These are phyloP conservation scores for Bretziella fagacearum DNA, from an alignment of 2,329 filamentous ascomycete genomes.

Conservation along the genomic window DNA sequence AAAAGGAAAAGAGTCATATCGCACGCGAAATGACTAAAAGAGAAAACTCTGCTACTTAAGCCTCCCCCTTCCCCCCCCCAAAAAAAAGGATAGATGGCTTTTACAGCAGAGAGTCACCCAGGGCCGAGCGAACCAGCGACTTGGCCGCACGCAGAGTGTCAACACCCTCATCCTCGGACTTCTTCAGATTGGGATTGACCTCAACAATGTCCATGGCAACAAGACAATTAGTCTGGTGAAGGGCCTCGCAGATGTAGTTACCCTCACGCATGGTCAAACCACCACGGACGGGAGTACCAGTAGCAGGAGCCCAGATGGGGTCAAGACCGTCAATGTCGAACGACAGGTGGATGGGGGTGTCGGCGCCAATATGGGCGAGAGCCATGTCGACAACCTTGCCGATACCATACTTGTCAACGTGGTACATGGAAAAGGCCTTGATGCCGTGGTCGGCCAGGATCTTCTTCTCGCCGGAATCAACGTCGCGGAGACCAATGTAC, in stretches of 20 bases:
- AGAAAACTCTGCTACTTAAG: too few relatives aligned
- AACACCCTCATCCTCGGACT: conserved; percentile 40
- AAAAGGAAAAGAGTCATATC: not conserved
- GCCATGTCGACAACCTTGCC: conserved; percentile 96
- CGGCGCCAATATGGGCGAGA: conserved; percentile 81
- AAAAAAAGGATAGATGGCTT: not conserved
- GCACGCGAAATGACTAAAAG: too few relatives aligned
- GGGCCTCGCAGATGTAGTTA: conserved; percentile 85
- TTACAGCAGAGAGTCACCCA: conserved; percentile 82
- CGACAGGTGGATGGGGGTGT: conserved; percentile 91
- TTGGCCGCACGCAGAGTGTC: conserved; percentile 86
- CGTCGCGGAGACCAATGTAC: conserved; percentile 88
- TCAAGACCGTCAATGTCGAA: conserved; percentile 96
- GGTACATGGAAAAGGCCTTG: conserved; percentile 96
- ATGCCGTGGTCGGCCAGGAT: conserved; percentile 77
- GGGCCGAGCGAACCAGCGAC: conserved; percentile 75
- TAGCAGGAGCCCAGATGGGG: conserved; percentile 90
- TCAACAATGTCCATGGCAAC: conserved; percentile 70
- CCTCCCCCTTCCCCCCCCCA: too few relatives aligned
- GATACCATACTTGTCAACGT: conserved; percentile 90
- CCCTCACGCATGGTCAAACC: conserved; percentile 88
- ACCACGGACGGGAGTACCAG: conserved; percentile 83
- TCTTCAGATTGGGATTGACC: conserved; percentile 57
- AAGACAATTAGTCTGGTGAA: conserved; percentile 63
- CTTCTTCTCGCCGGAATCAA: conserved; percentile 86